A percentile compares a stretch with the other conserved stretches of the same genome.
These are phyloP conservation scores for Pleurotus salmoneostramineus DNA, from an alignment of 768 basidiomycete genomes.

Conservation along the genomic window DNA sequence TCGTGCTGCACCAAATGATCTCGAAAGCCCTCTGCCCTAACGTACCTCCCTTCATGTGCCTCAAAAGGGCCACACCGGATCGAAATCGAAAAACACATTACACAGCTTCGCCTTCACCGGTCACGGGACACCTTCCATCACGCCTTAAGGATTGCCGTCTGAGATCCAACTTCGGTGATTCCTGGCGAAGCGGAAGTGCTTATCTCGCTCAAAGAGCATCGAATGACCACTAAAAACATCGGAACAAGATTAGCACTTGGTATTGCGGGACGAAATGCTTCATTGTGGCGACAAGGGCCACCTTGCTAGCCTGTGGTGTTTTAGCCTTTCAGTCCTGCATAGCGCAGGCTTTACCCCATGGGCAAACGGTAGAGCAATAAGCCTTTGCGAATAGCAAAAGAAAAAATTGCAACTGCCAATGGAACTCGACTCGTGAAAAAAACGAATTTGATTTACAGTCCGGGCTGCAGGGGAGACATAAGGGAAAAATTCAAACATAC, in stretches of 20 bases:
- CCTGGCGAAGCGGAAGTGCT: neutral
- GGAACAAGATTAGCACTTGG: neutral
- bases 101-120: constrained; percentile 2
- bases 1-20: neutral
- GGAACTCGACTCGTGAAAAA: neutral
- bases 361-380: neutral
- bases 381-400: too few relatives aligned
- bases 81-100: constrained; percentile 8
- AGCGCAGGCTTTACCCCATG: neutral
- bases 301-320: constrained; percentile 3
- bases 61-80: constrained; percentile 8
- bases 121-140: constrained; percentile 5
- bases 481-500: neutral
- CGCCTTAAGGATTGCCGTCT: constrained; percentile 4
- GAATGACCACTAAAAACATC: constrained; percentile 1
- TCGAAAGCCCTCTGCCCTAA: constrained; percentile 7
- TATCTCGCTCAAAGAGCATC: neutral
- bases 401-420: constrained; percentile 6
- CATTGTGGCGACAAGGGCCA: constrained; percentile 7
- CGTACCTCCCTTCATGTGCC: constrained; percentile 5
- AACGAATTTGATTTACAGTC: neutral
- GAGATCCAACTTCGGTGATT: constrained; percentile 9
- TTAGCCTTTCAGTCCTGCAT: neutral
- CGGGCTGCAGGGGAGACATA: neutral
- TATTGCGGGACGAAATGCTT: neutral